Evolutionary conservation across 192 early-diverging fungal genomes (phyloP), one percentile per base, ranked within the genome.

Genomic region (Martensiomyces pterosporus): DNA sequence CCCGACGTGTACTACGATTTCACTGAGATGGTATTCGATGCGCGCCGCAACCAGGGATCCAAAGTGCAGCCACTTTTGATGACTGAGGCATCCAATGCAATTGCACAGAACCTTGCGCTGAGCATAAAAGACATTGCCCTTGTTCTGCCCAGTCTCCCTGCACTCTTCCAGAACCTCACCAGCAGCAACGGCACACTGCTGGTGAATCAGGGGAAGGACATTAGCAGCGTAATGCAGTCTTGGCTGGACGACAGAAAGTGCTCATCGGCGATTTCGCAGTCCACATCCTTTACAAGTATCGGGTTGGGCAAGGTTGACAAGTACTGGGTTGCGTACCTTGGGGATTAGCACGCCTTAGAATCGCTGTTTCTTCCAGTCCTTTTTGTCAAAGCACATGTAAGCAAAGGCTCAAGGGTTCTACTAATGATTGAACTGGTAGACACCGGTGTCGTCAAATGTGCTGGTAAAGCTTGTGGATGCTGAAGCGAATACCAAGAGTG

Each of bases 1-100:
- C 12, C 53, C 25, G 53, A 55, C 21, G n/a, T 34, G 9, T 44
- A 55, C 34, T 55, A 55, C 25, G 53, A 55, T 9, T 39, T 55
- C 2, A 0, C 47, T 9, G 45, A 39, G 13, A 19, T 35, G 17
- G 43, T 55, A 0, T 36, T 23, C 43, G 14, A 19, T 2, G 32
- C 47, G 36, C 53, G 53, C 12, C 25, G 29, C 10, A 2, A 35
- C 15, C 42, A 55, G 13, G 43, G 43, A 15, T 9, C 43, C 16
- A 27, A 27, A 3, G 37, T 29, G 15, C 35, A 46, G 16, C 24
- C 53, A 1, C 38, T 47, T 4, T 55, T 42, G 53, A 7, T 26
- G 0, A 38, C 17, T 17, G 35, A 29, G 2, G 25, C 6, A 4
- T 42, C 53, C 29, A 46, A 32, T 21, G 16, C 21, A 16, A 37